Base-by-base conservation (phyloP, 202 grass and related monocot genomes). In the Setaria italica region DNA sequence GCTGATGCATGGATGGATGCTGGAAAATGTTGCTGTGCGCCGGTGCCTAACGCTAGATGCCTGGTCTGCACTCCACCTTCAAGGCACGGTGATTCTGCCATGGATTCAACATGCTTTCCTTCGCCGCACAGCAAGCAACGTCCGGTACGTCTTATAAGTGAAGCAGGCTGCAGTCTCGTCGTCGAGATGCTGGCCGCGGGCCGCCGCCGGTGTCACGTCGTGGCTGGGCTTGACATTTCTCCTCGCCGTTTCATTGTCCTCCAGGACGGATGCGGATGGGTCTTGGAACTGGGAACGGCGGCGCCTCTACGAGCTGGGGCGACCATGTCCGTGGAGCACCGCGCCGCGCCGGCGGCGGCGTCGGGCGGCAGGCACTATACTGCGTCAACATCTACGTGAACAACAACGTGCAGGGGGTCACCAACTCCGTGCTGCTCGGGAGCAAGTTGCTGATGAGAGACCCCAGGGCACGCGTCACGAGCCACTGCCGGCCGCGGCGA, bases 381-480 rank as follows among this genome's bases (percentile, higher is more conserved):
- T 21, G 72, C 69, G 81, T 92, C 67, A 93, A 86, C 80, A 87
- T 95, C 71, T 92, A 95, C 59, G 83, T 98, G 16, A 95, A 98
- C 80, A 94, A 80, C 86, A 98, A 95, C 73, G 85, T 93, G 76
- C 93, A 98, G 49, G 93, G 93, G 1, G 95, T 98, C 73, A 90
- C 93, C 49, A 98, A 95, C 82, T 98, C 93, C 32, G 83, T 95
- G 62, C 70, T 98, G 65, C 70, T 98, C 2, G 81, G 95, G 85
- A 95, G 93, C 85, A 89, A 83, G 74, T 89, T 97, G 51, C 48
- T 54, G 29, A 90, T 95, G 87, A 87, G 80, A 9, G 82, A 92
- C 54, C 80, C 91, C 0, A 87, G 92, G 9, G 62, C 83, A 21
- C 83, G 87, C 54, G 63, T 97, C 57, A 53, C 20, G 0, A 42